Base-by-base conservation (phyloP, 1,284 basidiomycete genomes). In the Hymenochaete sp. region DNA sequence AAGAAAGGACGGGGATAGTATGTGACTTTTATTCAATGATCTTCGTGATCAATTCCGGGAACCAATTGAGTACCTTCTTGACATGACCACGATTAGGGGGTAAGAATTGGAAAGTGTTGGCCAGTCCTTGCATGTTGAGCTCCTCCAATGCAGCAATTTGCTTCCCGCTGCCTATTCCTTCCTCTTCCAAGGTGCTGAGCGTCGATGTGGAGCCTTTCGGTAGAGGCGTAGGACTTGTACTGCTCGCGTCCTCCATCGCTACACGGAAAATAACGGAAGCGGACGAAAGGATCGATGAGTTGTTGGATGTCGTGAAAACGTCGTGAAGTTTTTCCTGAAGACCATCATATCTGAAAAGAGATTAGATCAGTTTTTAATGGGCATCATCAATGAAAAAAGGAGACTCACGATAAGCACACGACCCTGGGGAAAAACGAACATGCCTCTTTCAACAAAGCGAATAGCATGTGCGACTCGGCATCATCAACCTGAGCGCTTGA, bases 401-500 rank as follows among this genome's bases (percentile, higher is more conserved):
- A 10, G 13, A 74, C 85, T 54, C 63, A 89, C 85, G 77, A 72
- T 60, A 87, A 72, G 2, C 77, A 68, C n/a, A 89, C 69, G 9
- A 80, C 72, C 18, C 91, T 84, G 0, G 88, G 88, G 63, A 79
- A 84, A 18, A 68, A 63, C 9, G 67, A 62, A 19, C 79, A 77
- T n/a, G 90, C 73, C 37, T 90, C 84, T 21, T 87, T 77, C 25
- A 95, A 68, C 27, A 93, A 62, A 38, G 72, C 72, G 59, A 85
- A 92, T 38, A 93, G 61, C 43, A 93, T 82, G 55, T 90, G 79
- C 11, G 82, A 81, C 64, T 95, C 91, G 1, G 72, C 68, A 53
- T 87, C 84, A 56, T 91, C 86, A 3, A 82, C 80, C 59, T 87
- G 82, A 0, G 85, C 82, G n/a, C 77, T 82, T 32, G 70, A 68